These are phyloP conservation scores for Peronospora tabacina DNA, from an alignment of 352 stramenopile species.

Conservation along the genomic window DNA sequence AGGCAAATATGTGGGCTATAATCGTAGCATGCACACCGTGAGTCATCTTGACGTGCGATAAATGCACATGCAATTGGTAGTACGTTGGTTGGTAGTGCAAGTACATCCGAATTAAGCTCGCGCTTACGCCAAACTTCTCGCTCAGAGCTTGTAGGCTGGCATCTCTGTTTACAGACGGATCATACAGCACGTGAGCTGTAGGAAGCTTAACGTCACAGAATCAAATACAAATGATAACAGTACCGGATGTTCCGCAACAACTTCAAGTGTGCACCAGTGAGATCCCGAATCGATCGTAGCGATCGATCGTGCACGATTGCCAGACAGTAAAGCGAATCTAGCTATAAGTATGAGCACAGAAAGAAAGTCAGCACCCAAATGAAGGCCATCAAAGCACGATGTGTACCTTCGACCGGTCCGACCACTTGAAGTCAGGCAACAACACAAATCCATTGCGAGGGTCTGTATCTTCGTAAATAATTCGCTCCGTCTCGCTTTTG, in stretches of 20 bases:
- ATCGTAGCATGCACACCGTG: constrained; percentile 31
- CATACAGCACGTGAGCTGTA: constrained; percentile 1
- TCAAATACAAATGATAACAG: background rate
- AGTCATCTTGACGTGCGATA: constrained; percentile 78
- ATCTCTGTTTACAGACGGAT: constrained; percentile 33
- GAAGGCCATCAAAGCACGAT: background rate
- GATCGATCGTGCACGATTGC: constrained; percentile 71
- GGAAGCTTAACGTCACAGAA: background rate
- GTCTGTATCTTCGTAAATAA: constrained; percentile 70
- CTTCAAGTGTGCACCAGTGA: constrained; percentile 50
- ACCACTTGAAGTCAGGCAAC: constrained; percentile 84
- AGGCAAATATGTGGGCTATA: background rate
- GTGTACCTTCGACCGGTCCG: constrained; percentile 49
- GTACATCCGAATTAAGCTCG: constrained; percentile 66
- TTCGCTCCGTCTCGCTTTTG: constrained; percentile 73
- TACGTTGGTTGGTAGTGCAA: constrained; percentile 87
- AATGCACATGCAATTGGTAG: constrained; percentile 86
- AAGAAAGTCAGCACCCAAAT: background rate
- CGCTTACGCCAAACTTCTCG: constrained; percentile 44
- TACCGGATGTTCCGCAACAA: constrained; percentile 73
- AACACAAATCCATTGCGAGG: constrained; percentile 63
- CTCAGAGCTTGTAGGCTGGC: constrained; percentile 44
- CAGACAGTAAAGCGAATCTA: constrained; percentile 76
- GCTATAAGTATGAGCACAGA: constrained; percentile 19
- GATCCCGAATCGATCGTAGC: constrained; percentile 68